Evolutionary conservation across 805 yeast species (phyloP), one percentile per base, ranked within the genome.

Genomic region (Saccharomycopsis oosterbeekiorum): DNA sequence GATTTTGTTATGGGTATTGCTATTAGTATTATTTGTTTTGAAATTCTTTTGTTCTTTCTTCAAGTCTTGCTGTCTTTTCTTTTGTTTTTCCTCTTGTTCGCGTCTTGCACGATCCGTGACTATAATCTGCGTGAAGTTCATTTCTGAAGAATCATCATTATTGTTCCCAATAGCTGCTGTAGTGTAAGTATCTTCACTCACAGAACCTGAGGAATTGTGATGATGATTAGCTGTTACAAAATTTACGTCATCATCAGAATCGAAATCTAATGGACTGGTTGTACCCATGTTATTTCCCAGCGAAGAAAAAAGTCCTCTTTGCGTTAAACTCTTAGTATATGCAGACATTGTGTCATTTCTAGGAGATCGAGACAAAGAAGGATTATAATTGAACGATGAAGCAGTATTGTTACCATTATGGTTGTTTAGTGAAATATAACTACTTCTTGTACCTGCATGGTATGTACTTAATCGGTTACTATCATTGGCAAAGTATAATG

Each of bases 91-190:
- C 41, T 56, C 53, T 26, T 41, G 58, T 21, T 56, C 58, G 4
- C 58, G 37, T 26, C 39, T 55, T 12, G 63, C 65, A 43, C 53
- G 58, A 51, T 60, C 58, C 9, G 65, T 62, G 17, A 53, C 55
- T 4, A 62, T 60, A 15, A 62, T 60, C 51, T 62, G 65, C 39
- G 60, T 60, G 47, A 62, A 62, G 8, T 59, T 39, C 40, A 19
- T 41, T n/a, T 40, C 40, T 19, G 54, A 36, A 11, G 29, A 40
- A 9, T 37, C n/a, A 17, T 41, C 42, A 9, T 54, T 24, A 37
- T 43, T 36, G 36, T 39, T n/a, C 36, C 56, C 56, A 12, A 17
- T 24, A 15, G 56, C 26, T 51, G 55, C 37, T 12, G 55, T 50
- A 5, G 47, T 42, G 36, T 36, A 40, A 34, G 47, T 55, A 15